Evolutionary conservation across 2,329 filamentous ascomycete species (phyloP).

Genomic region (Penicillium sp.): DNA sequence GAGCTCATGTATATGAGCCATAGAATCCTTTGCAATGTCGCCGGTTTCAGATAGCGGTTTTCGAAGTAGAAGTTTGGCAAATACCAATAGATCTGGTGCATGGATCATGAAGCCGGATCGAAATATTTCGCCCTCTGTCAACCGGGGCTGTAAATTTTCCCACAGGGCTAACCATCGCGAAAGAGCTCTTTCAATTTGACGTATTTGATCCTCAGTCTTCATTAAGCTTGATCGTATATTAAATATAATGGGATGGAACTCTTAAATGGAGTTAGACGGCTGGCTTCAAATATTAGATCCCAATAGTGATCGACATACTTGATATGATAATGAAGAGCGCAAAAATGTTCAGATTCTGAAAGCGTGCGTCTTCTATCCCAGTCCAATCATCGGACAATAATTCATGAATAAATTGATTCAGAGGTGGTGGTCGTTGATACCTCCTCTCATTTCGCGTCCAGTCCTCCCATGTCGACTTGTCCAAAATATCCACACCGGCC

Average conservation of each 20-base stretch:
- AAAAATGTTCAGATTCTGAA: conserved; percentile 15
- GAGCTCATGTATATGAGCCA: conserved; percentile 16
- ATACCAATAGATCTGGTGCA: conserved; percentile 13
- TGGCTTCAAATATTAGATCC: background rate
- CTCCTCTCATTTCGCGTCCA: conserved; percentile 13
- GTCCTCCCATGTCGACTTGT: conserved; percentile 8
- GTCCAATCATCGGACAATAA: conserved; percentile 13
- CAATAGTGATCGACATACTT: background rate
- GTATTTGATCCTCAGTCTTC: background rate
- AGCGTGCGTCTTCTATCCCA: background rate
- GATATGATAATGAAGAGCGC: conserved; percentile 16
- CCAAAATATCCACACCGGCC: conserved; percentile 14
- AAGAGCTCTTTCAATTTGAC: conserved; percentile 15
- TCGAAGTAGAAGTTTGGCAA: conserved; percentile 13
- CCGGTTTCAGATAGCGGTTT: conserved; percentile 10
- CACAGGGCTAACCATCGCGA: conserved; percentile 14
- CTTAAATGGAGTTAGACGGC: background rate
- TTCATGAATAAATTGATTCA: conserved; percentile 11
- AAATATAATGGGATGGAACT: conserved; percentile 17
- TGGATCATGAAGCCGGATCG: conserved; percentile 19
- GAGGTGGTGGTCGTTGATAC: conserved; percentile 8
- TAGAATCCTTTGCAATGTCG: conserved; percentile 17
- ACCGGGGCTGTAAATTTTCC: conserved; percentile 8
- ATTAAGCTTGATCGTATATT: conserved; percentile 7
- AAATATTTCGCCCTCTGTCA: conserved; percentile 13